Percentiles rank a stretch among this genome's conserved stretches.
phyloP scores from a whole-genome alignment of 106 monocot species.

The Dioscorea dumetorum region DNA sequence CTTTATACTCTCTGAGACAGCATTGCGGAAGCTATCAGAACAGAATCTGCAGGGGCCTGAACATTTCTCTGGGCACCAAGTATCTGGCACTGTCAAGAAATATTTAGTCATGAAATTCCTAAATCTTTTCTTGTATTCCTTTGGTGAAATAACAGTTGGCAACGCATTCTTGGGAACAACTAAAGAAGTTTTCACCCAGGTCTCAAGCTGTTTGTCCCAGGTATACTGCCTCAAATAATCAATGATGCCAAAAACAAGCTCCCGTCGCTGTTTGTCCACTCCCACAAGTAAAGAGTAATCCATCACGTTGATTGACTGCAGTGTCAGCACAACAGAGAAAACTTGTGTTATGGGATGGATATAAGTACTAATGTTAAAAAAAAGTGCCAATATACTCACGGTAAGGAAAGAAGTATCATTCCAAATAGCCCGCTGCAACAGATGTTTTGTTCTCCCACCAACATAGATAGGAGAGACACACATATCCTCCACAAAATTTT shows the following conservation, averaged over 20 bases:
- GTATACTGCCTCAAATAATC: constrained; percentile 98
- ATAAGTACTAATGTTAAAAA: background rate
- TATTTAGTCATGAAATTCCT: constrained; percentile 84
- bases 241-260: constrained; percentile 97
- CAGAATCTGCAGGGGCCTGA: constrained; percentile 18
- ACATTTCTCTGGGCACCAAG: constrained; percentile 35
- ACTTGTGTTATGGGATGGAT: background rate
- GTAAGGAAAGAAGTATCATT: constrained; percentile 96
- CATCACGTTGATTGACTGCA: constrained; percentile 95
- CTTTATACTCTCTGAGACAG: constrained; percentile 5
- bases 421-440: constrained; percentile 93
- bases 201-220: constrained; percentile 98
- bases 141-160: constrained; percentile 91
- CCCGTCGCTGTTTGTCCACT: constrained; percentile 66
- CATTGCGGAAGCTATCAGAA: constrained; percentile 4
- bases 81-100: constrained; percentile 76
- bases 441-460: constrained; percentile 62
- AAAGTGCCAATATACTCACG: constrained; percentile 36
- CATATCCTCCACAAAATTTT: constrained; percentile 95
- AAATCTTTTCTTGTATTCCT: constrained; percentile 94
- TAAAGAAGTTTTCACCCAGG: constrained; percentile 76
- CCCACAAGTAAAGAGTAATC: constrained; percentile 96
- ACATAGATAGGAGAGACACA: constrained; percentile 70
- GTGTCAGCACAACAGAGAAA: background rate
- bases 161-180: constrained; percentile 84